Base-by-base conservation (phyloP, 805 yeast genomes). In the Soucietia sequanensis region DNA sequence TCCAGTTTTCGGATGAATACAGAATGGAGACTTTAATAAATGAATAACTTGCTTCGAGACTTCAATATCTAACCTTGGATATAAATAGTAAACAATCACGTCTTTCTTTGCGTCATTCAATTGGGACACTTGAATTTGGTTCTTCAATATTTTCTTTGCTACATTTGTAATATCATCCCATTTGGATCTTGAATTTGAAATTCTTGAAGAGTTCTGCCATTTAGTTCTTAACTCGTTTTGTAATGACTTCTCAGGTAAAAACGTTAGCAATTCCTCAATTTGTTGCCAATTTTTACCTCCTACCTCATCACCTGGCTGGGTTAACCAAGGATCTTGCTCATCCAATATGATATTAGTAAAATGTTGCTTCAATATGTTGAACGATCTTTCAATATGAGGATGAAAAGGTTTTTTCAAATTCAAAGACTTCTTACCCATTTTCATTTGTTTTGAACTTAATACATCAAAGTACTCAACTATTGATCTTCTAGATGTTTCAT, bases 1-100 rank as follows among this genome's bases (percentile, higher is more conserved):
- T 6, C 96, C 96, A 0, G 99, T 93, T 2, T 88, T 81, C 2
- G 99, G 99, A 58, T 93, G 99, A 27, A 93, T 81, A 66, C 98
- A 91, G 58, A 93, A 93, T 12, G 99, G 99, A 1, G 97, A 85
- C 56, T 93, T 93, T 49, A 93, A 74, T 62, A 93, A 80, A 68
- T 93, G 99, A 62, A 81, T 87, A 52, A 90, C 71, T 56, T 85
- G 93, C 46, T 82, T 76, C 6, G 98, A 84, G 23, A 93, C 99
- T 59, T 90, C 95, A 31, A 85, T 80, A 75, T 93, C 99, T 42
- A 93, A 70, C 50, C 96, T 75, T 27, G 99, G 99, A 59, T 91
- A 91, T 67, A 88, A 62, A 41, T 84, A 82, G 42, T 79, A 81
- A 24, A 93, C 60, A 15, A 91, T 80, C 38, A 88, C 71, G 48